A percentile compares a stretch with the other conserved stretches of the same genome.
phyloP scores from a whole-genome alignment of 139 green algal species.

The Tetraselmis chui region DNA sequence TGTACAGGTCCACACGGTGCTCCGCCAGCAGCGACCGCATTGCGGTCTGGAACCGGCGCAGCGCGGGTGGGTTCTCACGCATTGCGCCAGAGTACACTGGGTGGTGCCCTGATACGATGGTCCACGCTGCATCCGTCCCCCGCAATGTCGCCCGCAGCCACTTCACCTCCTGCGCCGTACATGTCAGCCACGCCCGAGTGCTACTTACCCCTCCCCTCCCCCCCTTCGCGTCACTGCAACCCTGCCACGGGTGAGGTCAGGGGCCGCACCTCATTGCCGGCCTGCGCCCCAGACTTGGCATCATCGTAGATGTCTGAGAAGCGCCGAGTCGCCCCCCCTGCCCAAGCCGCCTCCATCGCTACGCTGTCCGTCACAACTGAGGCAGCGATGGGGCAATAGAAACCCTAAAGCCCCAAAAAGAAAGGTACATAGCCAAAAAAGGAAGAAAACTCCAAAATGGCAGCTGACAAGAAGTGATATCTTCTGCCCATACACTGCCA shows the following conservation, averaged over 20 bases:
- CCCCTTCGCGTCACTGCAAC: no score
- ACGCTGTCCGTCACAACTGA: conserved; percentile 2
- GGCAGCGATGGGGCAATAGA: no score
- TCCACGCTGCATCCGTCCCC: not conserved
- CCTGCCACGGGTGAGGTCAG: not conserved
- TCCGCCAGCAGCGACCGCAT: not conserved
- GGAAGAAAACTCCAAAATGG: no score
- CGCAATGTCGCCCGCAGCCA: not conserved
- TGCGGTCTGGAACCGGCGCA: not conserved
- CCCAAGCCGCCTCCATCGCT: not conserved
- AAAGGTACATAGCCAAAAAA: no score
- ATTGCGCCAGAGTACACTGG: not conserved
- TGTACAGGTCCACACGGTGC: conserved; percentile 4
- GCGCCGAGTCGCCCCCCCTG: not conserved
- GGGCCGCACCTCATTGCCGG: not conserved
- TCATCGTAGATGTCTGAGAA: not conserved
- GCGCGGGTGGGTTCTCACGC: not conserved
- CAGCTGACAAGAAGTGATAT: no score
- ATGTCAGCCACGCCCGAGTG: not conserved
- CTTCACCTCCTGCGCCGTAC: not conserved
- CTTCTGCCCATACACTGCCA: no score
- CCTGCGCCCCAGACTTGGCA: not conserved
- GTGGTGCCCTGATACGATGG: conserved; percentile 7
- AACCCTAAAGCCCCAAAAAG: no score
- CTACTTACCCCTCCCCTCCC: no score